phyloP scores from a whole-genome alignment of 495 filamentous ascomycete genomes.

The Aspergillus asperescens region DNA sequence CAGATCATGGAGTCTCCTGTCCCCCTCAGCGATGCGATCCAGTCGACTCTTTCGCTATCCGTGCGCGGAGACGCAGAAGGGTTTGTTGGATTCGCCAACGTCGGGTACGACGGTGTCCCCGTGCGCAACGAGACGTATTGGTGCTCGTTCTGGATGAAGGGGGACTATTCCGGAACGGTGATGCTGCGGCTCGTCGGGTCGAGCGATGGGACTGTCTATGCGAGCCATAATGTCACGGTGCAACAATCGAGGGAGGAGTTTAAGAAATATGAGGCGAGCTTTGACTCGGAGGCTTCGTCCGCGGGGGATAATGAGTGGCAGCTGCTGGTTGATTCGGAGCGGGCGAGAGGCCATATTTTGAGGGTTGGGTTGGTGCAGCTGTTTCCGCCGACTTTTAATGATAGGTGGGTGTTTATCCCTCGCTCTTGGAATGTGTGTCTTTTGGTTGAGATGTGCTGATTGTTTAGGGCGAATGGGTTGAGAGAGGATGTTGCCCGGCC shows the following conservation, averaged over 20 bases:
- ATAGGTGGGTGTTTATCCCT: slow-evolving; percentile 9
- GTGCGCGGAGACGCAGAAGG: slow-evolving; percentile 29
- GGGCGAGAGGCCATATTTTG: slow-evolving; percentile 40
- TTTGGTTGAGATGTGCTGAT: neutral
- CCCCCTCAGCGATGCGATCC: slow-evolving; percentile 49
- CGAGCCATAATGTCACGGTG: slow-evolving; percentile 33
- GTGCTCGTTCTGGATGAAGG: slow-evolving; percentile 54
- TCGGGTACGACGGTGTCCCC: slow-evolving; percentile 58
- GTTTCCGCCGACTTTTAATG: slow-evolving; percentile 58
- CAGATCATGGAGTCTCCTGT: slow-evolving; percentile 46
- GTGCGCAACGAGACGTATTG: slow-evolving; percentile 44
- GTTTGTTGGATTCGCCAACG: slow-evolving; percentile 53
- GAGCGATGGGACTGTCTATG: slow-evolving; percentile 30
- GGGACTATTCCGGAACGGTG: slow-evolving; percentile 28
- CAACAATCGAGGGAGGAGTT: slow-evolving; percentile 25
- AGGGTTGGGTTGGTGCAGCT: slow-evolving; percentile 62
- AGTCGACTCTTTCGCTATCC: slow-evolving; percentile 54
- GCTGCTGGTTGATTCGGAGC: slow-evolving; percentile 51
- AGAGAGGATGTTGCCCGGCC: slow-evolving; percentile 54
- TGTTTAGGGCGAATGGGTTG: slow-evolving; percentile 53
- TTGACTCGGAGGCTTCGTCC: slow-evolving; percentile 38
- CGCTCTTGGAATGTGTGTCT: neutral
- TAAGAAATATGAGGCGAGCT: slow-evolving; percentile 29
- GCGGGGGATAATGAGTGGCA: slow-evolving; percentile 63
- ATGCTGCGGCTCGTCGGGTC: slow-evolving; percentile 32